Evolutionary conservation across 2,329 filamentous ascomycete species (phyloP).

Genomic region (Chaetomium strumarium): DNA sequence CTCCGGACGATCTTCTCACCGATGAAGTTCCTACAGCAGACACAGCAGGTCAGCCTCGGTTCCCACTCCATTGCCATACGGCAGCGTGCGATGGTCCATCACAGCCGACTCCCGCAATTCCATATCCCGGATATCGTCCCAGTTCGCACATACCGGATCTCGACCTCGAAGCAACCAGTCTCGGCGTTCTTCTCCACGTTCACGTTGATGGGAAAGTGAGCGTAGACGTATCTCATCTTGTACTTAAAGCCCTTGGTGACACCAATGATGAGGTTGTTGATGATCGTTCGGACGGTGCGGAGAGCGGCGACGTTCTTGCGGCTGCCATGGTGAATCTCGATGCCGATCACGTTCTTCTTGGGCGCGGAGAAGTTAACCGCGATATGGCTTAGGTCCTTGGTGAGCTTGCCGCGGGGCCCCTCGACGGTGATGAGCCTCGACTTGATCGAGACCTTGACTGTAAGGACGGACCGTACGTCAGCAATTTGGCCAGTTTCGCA

Average conservation of each 20-base stretch:
- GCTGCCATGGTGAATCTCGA: conserved; percentile 97
- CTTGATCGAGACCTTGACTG: conserved; percentile 98
- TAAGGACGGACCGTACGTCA: conserved; percentile 33
- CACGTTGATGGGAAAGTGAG: conserved; percentile 99
- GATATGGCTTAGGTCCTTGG: conserved; percentile 94
- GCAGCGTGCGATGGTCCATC: background rate
- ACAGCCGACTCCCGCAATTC: background rate
- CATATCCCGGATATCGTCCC: background rate
- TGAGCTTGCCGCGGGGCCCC: conserved; percentile 91
- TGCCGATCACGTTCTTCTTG: conserved; percentile 81
- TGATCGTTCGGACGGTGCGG: conserved; percentile 94
- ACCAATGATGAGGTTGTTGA: conserved; percentile 98
- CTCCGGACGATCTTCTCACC: conserved; percentile 98
- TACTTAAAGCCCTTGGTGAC: conserved; percentile 99
- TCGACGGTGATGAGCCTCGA: conserved; percentile 94
- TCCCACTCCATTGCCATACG: background rate
- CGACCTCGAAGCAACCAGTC: conserved; percentile 81
- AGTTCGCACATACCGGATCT: conserved; percentile 73
- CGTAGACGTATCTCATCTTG: conserved; percentile 99
- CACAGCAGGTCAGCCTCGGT: conserved; percentile 29
- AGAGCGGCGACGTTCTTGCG: conserved; percentile 98
- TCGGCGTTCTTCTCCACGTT: conserved; percentile 96
- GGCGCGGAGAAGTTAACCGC: conserved; percentile 92
- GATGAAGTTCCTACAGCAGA: conserved; percentile 76
- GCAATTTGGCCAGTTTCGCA: conserved; percentile 18